Evolutionary conservation across 768 basidiomycete genomes (phyloP).

Genomic region (Tylopilus sp.): DNA sequence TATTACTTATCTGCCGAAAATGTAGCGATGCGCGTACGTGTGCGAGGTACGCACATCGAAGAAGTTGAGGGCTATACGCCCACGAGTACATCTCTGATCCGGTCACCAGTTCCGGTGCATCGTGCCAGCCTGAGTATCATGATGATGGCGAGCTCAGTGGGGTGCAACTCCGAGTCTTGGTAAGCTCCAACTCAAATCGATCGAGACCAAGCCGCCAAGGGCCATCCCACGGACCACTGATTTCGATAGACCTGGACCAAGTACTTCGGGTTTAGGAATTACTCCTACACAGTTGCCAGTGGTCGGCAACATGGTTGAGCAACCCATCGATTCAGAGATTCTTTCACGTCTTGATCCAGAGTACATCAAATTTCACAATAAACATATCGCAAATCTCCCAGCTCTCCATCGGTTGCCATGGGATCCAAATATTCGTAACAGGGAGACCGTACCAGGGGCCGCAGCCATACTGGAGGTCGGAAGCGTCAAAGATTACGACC

Average conservation of each 20-base stretch:
- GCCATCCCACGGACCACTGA: neutral
- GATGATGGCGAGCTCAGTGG: slow-evolving; percentile 57
- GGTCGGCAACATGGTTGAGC: slow-evolving; percentile 19
- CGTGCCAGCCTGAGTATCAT: too few species aligned
- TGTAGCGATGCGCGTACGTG: slow-evolving; percentile 9
- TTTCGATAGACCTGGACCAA: too few species aligned
- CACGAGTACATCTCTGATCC: slow-evolving; percentile 59
- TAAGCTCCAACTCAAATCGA: too few species aligned
- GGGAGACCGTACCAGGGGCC: slow-evolving; percentile 52
- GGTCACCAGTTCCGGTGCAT: slow-evolving; percentile 56
- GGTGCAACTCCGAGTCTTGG: too few species aligned
- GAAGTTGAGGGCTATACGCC: slow-evolving; percentile 81
- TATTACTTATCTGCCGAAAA: slow-evolving; percentile 57
- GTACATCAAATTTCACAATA: slow-evolving; percentile 61
- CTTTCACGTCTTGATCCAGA: slow-evolving; percentile 59
- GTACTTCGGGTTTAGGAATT: too few species aligned
- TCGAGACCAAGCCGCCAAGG: too few species aligned
- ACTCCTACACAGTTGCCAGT: neutral
- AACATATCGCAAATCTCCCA: slow-evolving; percentile 41
- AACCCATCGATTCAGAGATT: slow-evolving; percentile 64
- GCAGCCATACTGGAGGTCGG: slow-evolving; percentile 57
- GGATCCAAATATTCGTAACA: slow-evolving; percentile 54
- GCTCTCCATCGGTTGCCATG: slow-evolving; percentile 59
- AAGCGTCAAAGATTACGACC: slow-evolving; percentile 47
- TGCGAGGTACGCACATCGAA: slow-evolving; percentile 49